Percentiles rank a stretch among this genome's conserved stretches.
phyloP scores from a whole-genome alignment of 192 early-diverging fungal genomes.

The Coemansia sp. region DNA sequence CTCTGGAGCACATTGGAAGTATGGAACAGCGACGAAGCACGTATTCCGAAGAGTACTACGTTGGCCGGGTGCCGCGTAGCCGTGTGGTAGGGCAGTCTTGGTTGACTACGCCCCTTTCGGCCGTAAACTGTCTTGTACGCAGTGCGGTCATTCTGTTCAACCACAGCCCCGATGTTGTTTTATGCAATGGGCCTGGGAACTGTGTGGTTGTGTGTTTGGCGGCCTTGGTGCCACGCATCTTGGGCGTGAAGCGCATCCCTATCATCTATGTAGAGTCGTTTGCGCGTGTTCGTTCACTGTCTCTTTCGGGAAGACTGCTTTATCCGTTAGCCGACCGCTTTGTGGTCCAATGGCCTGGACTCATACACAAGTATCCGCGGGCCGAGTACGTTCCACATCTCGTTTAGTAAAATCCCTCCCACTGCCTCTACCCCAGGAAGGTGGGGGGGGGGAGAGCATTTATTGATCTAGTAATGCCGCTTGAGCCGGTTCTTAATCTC shows the following conservation, averaged over 20 bases:
- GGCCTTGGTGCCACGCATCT: slow-evolving; percentile 55
- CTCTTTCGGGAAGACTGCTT: slow-evolving; percentile 78
- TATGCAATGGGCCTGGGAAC: slow-evolving; percentile 90
- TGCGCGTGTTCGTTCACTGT: slow-evolving; percentile 79
- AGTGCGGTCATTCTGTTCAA: slow-evolving; percentile 31
- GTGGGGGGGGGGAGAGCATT: background rate
- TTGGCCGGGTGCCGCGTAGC: slow-evolving; percentile 62
- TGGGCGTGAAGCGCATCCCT: slow-evolving; percentile 52
- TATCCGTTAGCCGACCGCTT: slow-evolving; percentile 78
- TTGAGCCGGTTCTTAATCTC: slow-evolving; percentile 43
- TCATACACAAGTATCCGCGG: slow-evolving; percentile 51
- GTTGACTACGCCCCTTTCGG: slow-evolving; percentile 53
- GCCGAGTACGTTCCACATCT: slow-evolving; percentile 60
- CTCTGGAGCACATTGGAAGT: slow-evolving; percentile 48
- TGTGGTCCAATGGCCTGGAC: slow-evolving; percentile 83
- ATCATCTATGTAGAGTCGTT: slow-evolving; percentile 88
- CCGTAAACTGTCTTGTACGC: slow-evolving; percentile 15
- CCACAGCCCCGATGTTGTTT: slow-evolving; percentile 55
- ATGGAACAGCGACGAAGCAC: slow-evolving; percentile 34
- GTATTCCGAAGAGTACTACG: slow-evolving; percentile 21
- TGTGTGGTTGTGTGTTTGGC: slow-evolving; percentile 67
- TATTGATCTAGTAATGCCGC: slow-evolving; percentile 19
- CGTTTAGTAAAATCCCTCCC: slow-evolving; percentile 41
- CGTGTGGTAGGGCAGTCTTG: slow-evolving; percentile 69
- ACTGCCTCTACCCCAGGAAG: background rate